These are phyloP conservation scores for Martensiomyces pterosporus DNA, from an alignment of 192 early-diverging fungal species.

Conservation along the genomic window DNA sequence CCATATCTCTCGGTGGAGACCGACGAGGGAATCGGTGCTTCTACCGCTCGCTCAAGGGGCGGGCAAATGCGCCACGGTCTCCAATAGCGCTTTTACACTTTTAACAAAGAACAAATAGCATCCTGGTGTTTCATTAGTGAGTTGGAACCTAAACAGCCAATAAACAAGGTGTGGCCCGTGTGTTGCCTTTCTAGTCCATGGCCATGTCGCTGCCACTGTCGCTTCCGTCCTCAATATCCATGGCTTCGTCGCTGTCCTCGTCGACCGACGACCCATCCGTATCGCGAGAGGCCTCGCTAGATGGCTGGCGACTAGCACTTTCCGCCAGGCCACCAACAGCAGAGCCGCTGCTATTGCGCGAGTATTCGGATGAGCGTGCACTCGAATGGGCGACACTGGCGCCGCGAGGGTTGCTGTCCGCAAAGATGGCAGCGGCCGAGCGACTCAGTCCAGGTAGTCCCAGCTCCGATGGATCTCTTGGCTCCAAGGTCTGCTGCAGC, in stretches of 20 bases:
- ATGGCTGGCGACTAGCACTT: slow-evolving; percentile 11
- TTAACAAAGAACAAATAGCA: too few species aligned
- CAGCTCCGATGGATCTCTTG: slow-evolving; percentile 5
- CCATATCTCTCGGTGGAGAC: slow-evolving; percentile 41
- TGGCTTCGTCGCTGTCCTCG: slow-evolving; percentile 45
- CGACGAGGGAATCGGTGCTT: slow-evolving; percentile 41
- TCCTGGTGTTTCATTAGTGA: too few species aligned
- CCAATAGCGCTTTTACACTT: slow-evolving; percentile 14
- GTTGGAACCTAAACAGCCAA: too few species aligned
- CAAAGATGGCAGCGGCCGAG: background rate
- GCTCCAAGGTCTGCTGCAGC: background rate
- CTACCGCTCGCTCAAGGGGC: slow-evolving; percentile 17
- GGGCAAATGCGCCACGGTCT: slow-evolving; percentile 26
- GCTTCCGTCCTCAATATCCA: slow-evolving; percentile 46
- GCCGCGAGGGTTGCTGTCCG: background rate
- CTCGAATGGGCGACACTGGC: too few species aligned
- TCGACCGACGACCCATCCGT: background rate
- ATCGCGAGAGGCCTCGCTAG: background rate
- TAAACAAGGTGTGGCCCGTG: slow-evolving; percentile 13
- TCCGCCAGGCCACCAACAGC: too few species aligned
- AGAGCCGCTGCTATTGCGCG: too few species aligned
- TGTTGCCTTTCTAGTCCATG: too few species aligned
- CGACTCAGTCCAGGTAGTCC: background rate
- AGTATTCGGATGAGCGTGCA: too few species aligned
- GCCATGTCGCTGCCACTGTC: slow-evolving; percentile 40